A percentile compares a stretch with the other conserved stretches of the same genome.
Evolutionary conservation across 1,139 yeast species (phyloP).

Genomic region (Suhomyces maxii): DNA sequence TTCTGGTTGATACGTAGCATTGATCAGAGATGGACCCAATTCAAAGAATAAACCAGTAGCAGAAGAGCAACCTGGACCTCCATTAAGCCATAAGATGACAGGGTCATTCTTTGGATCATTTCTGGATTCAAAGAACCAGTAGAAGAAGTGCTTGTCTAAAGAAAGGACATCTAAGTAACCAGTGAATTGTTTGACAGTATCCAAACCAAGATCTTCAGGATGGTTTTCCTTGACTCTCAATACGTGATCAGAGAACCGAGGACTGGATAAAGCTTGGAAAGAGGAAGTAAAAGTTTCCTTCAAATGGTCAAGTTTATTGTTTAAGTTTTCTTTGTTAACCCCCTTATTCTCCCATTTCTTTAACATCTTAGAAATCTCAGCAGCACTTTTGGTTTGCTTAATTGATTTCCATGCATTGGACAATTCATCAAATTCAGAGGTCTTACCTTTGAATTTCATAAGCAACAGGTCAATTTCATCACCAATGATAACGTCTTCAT

Average conservation of each 20-base stretch:
- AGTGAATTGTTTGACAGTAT: slow-evolving; percentile 60
- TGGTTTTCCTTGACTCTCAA: slow-evolving; percentile 42
- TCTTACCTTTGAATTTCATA: background rate
- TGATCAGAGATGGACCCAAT: slow-evolving; percentile 62
- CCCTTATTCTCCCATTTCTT: slow-evolving; percentile 18
- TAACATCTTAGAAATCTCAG: slow-evolving; percentile 20
- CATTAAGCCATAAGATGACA: slow-evolving; percentile 68
- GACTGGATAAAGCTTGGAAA: slow-evolving; percentile 11
- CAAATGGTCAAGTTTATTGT: slow-evolving; percentile 13
- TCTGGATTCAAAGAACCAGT: slow-evolving; percentile 74
- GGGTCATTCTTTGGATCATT: slow-evolving; percentile 52
- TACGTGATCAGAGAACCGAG: slow-evolving; percentile 33
- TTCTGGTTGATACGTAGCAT: slow-evolving; percentile 49
- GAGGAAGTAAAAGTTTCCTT: slow-evolving; percentile 6
- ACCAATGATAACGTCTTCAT: slow-evolving; percentile 8
- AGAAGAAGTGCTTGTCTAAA: slow-evolving; percentile 73
- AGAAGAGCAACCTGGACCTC: slow-evolving; percentile 77
- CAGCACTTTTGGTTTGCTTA: slow-evolving; percentile 18
- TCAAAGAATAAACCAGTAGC: slow-evolving; percentile 68
- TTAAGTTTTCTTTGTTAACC: slow-evolving; percentile 12
- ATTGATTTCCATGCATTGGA: slow-evolving; percentile 29
- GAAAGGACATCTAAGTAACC: slow-evolving; percentile 61
- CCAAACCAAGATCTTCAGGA: slow-evolving; percentile 51
- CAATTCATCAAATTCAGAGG: slow-evolving; percentile 6
- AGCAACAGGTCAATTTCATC: slow-evolving; percentile 3